Base-by-base conservation (phyloP, 176 grass and related monocot genomes). In the Lolium perenne region DNA sequence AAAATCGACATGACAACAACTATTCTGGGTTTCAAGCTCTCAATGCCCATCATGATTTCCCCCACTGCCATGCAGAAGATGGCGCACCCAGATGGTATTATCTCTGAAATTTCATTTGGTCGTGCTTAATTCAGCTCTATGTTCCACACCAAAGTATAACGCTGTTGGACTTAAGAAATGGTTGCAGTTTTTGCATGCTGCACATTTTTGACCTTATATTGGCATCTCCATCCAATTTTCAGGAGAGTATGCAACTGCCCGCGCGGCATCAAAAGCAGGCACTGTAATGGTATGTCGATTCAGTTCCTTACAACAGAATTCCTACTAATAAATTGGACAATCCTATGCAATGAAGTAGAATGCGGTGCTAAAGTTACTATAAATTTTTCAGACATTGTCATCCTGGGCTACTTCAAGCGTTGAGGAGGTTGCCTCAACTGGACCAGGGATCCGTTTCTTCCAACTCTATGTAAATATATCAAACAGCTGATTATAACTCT, bases 361-460 rank as follows among this genome's bases (percentile, higher is more conserved):
- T 64, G 15, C 0, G 41, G 41, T 50, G n/a, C 38, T 82, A 61
- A 51, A 23, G 43, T 60, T 38, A 65, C 71, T 84, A 78, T 71
- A n/a, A 78, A 57, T 74, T 80, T 82, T 86, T 18, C 77, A 95
- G 97, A 99, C 97, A 69, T 66, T 99, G 55, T 99, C 97, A 75
- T 99, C 97, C 29, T 99, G 97, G 97, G 97, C 97, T 77, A 96
- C 97, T 84, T 99, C 97, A 47, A 99, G 94, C 47, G 97, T 99
- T 35, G 97, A 99, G 85, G 97, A 99, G 88, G 94, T 99, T 48
- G 88, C 97, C 46, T 99, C 97, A 68, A 99, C 94, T 25, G 97
- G 97, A 65, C 97, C 97, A 46, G 97, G 97, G 74, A 99, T 99
- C 63, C 92, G 92, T 25, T 99, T 99, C 87, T 99, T 99, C 85